Percentiles rank a stretch among this genome's conserved stretches.
Evolutionary conservation across 257 asterid species (phyloP).

Genomic region (Fraxinus americana): DNA sequence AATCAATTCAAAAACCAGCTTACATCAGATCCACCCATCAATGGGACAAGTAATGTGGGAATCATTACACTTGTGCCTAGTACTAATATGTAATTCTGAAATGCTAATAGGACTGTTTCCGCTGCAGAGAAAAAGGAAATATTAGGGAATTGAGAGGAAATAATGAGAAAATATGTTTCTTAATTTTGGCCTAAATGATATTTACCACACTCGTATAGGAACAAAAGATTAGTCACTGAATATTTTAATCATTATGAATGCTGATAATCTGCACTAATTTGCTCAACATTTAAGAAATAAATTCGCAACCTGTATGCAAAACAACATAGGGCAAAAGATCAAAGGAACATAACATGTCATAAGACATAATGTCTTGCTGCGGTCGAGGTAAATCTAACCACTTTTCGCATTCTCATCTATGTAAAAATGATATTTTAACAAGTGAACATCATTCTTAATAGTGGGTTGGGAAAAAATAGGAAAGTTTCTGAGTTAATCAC

Average conservation of each 20-base stretch:
- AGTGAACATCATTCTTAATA: neutral
- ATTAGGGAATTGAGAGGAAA: constrained; percentile 26
- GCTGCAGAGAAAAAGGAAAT: constrained; percentile 59
- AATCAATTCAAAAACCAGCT: constrained; percentile 33
- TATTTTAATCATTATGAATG: neutral
- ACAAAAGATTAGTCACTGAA: neutral
- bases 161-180: neutral
- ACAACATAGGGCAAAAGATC: neutral
- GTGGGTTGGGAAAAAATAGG: neutral
- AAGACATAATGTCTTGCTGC: neutral
- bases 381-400: neutral
- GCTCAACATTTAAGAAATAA: neutral
- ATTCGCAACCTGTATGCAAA: neutral
- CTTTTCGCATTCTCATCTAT: neutral
- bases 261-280: constrained; percentile 4
- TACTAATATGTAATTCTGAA: constrained; percentile 90
- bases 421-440: neutral
- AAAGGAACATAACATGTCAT: neutral
- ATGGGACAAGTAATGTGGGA: constrained; percentile 86
- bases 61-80: constrained; percentile 96
- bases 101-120: constrained; percentile 91
- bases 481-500: neutral
- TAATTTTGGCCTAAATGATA: constrained; percentile 7
- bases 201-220: neutral
- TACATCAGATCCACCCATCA: constrained; percentile 97